Base-by-base conservation (phyloP, 2,329 filamentous ascomycete genomes). In the Rutstroemia sydowiana region DNA sequence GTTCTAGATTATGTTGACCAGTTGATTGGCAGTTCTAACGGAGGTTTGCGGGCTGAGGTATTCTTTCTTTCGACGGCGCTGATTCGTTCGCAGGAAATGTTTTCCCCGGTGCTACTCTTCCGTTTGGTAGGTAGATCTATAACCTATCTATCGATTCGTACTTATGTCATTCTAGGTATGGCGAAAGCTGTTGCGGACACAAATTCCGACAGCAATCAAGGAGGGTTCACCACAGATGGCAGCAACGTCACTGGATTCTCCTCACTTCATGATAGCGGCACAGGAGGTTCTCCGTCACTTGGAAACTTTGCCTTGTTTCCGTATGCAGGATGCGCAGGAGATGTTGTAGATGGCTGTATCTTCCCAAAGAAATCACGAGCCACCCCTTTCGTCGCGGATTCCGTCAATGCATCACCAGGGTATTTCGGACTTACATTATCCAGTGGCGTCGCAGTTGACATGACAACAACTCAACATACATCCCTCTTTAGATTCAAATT, bases 291-390 rank as follows among this genome's bases (percentile, higher is more conserved):
- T 0, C 79, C 84, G 0, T 87, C 82, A 2, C 68, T 88, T 6
- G 86, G 85, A 14, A 88, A 87, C 60, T 89, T 89, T 53, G 81
- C 86, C 0, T 70, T 89, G 1, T 88, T 89, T 56, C 75, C 84
- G 0, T 84, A 86, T 56, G 68, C 76, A 4, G 70, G 71, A 37
- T 89, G 85, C 57, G 71, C 75, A 0, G 73, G 71, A 8, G 78
- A 85, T 52, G 77, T 82, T 40, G 68, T 88, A 46, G 72, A 87
- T 60, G 70, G 71, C 4, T 88, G 84, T 65, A 71, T 68, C 5
- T 87, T 79, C 61, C 75, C 77, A n/a, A 79, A 78, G 59, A 65
- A 56, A 31, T 31, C 49, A 8, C 70, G 77, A 66, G 56, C 73
- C 62, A 55, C 69, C 44, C 47, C 58, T 56, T 11, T 70, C 3